Percentiles rank a stretch among this genome's conserved stretches.
Conservation (phyloP, 202 grass and related monocot genomes). For the Brachypodium distachyon region DNA sequence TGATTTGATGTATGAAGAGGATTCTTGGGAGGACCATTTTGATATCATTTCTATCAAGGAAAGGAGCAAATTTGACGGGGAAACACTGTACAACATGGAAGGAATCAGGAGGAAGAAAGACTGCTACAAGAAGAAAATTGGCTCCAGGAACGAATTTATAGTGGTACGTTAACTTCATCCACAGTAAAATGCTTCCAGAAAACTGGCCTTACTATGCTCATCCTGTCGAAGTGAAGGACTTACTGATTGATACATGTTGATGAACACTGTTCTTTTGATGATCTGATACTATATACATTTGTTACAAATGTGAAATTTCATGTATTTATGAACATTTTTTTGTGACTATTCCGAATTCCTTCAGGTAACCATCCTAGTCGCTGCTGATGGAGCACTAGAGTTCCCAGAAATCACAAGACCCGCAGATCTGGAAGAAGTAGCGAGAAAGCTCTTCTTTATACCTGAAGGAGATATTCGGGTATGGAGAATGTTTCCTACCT, state of each 20-base stretch:
- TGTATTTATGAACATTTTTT: neutral
- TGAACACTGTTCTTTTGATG: neutral
- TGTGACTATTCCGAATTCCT: neutral
- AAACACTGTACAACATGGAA: slow-evolving; percentile 31
- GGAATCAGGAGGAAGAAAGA: slow-evolving; percentile 30
- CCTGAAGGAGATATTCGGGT: neutral
- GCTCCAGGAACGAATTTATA: slow-evolving; percentile 30
- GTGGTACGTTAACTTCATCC: slow-evolving; percentile 1
- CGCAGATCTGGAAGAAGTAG: neutral
- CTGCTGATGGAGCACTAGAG: neutral
- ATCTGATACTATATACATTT: neutral
- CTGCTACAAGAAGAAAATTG: slow-evolving; percentile 17
- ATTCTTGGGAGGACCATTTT: slow-evolving; percentile 27
- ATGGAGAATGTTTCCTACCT: neutral
- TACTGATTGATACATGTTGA: neutral
- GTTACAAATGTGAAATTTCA: neutral
- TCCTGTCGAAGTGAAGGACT: neutral
- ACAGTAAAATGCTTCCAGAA: neutral
- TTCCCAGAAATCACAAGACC: neutral
- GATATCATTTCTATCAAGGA: slow-evolving; percentile 27
- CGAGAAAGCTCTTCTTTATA: neutral
- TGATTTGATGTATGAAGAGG: neutral
- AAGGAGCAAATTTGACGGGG: slow-evolving; percentile 36
- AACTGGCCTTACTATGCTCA: neutral
- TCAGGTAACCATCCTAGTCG: neutral